phyloP scores from a whole-genome alignment of 805 yeast species.

The Candida sanyiensis region DNA sequence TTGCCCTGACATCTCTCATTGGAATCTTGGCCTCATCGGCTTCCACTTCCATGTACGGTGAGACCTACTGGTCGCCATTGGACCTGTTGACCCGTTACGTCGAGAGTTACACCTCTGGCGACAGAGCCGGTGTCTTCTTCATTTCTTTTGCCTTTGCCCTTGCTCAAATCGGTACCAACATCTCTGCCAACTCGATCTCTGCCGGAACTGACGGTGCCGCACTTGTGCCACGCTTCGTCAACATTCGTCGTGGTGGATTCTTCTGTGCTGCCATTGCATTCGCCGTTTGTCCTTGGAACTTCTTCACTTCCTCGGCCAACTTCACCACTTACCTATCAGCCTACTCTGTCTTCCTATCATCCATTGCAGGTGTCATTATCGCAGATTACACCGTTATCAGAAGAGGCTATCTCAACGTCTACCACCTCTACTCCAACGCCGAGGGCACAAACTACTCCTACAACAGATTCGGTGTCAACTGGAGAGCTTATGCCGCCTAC shows the following conservation, averaged over 20 bases:
- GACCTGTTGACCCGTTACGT: constrained; percentile 58
- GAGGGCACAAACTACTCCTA: constrained; percentile 48
- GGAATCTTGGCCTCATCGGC: constrained; percentile 85
- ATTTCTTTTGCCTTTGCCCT: constrained; percentile 64
- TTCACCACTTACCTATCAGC: constrained; percentile 80
- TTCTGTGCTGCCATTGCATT: constrained; percentile 68
- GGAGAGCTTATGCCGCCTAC: constrained; percentile 83
- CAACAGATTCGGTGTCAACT: constrained; percentile 59
- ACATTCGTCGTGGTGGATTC: constrained; percentile 76
- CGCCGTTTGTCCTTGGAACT: constrained; percentile 79
- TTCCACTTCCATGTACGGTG: constrained; percentile 59
- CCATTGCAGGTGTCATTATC: constrained; percentile 73
- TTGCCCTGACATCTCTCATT: constrained; percentile 74
- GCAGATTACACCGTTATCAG: constrained; percentile 68
- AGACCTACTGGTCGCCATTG: constrained; percentile 77
- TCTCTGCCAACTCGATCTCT: constrained; percentile 64
- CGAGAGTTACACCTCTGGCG: constrained; percentile 46
- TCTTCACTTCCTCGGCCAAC: constrained; percentile 59
- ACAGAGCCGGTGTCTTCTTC: constrained; percentile 76
- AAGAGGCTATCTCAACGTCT: constrained; percentile 60
- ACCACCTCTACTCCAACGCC: constrained; percentile 54
- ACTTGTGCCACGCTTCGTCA: constrained; percentile 54
- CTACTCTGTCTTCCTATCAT: constrained; percentile 74
- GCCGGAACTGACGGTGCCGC: constrained; percentile 74
- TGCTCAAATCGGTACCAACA: constrained; percentile 75